Conservation (phyloP, 2,329 filamentous ascomycete species). For the Hymenoscyphus albidus region DNA sequence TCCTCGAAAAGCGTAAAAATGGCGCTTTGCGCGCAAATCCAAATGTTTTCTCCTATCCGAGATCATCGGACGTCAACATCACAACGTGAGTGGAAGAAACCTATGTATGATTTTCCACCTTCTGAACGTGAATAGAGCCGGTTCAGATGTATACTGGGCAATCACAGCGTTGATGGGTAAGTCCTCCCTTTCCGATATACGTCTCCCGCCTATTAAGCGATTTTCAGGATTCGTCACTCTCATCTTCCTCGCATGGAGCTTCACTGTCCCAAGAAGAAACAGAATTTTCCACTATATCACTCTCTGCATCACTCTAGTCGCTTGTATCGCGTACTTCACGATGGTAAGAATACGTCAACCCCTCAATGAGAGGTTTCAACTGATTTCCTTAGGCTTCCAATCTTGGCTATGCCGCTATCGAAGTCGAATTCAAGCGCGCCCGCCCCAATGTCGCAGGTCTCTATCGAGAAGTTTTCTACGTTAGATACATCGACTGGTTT, state of each 20-base stretch:
- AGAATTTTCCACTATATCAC: constrained; percentile 64
- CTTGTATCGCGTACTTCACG: constrained; percentile 60
- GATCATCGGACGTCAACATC: constrained; percentile 50
- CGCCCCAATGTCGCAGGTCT: constrained; percentile 44
- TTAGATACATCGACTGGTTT: constrained; percentile 61
- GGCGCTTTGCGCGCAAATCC: constrained; percentile 25
- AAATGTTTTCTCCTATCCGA: constrained; percentile 26
- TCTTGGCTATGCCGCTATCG: constrained; percentile 58
- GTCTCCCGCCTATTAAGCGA: no score
- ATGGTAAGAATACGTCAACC: constrained; percentile 40
- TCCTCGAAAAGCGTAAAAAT: constrained; percentile 14
- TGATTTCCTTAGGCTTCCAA: constrained; percentile 46
- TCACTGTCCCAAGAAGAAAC: constrained; percentile 50
- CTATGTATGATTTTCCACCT: neutral
- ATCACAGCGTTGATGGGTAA: constrained; percentile 55
- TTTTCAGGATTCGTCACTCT: constrained; percentile 43
- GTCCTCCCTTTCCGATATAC: no score
- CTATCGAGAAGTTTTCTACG: constrained; percentile 63
- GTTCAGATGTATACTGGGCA: constrained; percentile 61
- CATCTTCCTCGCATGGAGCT: constrained; percentile 48
- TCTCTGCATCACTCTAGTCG: constrained; percentile 53
- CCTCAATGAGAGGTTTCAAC: neutral
- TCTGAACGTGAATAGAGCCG: constrained; percentile 37
- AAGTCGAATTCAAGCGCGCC: constrained; percentile 52
- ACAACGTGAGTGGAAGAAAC: constrained; percentile 34